Percentiles rank a stretch among this genome's conserved stretches.
These are phyloP conservation scores for Coemansia sp. DNA, from an alignment of 192 early-diverging fungal genomes.

Conservation along the genomic window DNA sequence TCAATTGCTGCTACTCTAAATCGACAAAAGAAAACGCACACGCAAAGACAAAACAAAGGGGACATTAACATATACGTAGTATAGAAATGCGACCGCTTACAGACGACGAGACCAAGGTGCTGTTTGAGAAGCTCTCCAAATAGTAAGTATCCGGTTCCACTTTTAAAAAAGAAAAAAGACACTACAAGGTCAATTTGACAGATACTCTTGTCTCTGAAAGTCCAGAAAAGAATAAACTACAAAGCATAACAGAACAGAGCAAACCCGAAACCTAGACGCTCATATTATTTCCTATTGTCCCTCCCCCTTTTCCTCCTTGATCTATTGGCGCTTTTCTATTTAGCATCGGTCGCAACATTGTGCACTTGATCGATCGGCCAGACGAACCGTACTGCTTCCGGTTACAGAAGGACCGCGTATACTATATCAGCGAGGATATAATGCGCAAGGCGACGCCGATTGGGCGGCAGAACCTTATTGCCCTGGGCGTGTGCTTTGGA, in stretches of 20 bases:
- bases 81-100: conserved; percentile 89
- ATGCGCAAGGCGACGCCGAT: conserved; percentile 85
- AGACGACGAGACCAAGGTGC: conserved; percentile 93
- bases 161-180: no score
- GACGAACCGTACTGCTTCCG: conserved; percentile 98
- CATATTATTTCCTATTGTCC: no score
- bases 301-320: no score
- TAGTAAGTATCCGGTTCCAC: conserved; percentile 66
- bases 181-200: no score
- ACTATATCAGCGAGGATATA: conserved; percentile 91
- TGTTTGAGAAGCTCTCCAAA: conserved; percentile 98
- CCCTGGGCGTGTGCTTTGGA: conserved; percentile 96
- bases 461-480: conserved; percentile 81
- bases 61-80: no score
- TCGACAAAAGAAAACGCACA: background rate
- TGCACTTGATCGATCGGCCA: conserved; percentile 87
- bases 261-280: no score
- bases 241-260: no score
- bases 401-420: conserved; percentile 91
- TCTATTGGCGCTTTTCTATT: background rate
- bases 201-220: no score
- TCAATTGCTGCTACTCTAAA: background rate
- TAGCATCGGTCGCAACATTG: conserved; percentile 90
- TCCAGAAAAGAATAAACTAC: no score
- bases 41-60: background rate